A percentile compares a stretch with the other conserved stretches of the same genome.
These are phyloP conservation scores for Cadophora sp. DNA, from an alignment of 2,329 filamentous ascomycete species.

Conservation along the genomic window DNA sequence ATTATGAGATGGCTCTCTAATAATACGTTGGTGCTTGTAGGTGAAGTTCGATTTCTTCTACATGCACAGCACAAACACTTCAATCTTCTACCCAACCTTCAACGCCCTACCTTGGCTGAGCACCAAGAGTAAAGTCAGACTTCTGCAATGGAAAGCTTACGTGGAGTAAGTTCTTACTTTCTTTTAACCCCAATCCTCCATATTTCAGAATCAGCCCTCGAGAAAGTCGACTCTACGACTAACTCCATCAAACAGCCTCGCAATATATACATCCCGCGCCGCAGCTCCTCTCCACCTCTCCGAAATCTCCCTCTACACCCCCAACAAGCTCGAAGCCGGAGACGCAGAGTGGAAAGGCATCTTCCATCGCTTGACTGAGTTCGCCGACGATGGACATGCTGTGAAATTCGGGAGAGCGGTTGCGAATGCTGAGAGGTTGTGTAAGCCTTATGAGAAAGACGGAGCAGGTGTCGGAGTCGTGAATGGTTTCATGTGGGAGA, in stretches of 20 bases:
- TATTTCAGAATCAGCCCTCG: background rate
- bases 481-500: conserved; percentile 64
- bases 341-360: conserved; percentile 48
- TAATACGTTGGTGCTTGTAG: conserved; percentile 2
- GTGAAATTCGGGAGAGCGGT: conserved; percentile 78
- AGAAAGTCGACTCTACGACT: background rate
- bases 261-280: conserved; percentile 74
- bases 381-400: conserved; percentile 81
- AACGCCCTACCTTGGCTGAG: conserved; percentile 67
- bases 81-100: conserved; percentile 77
- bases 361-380: conserved; percentile 53
- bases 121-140: conserved; percentile 64
- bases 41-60: conserved; percentile 84
- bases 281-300: conserved; percentile 65
- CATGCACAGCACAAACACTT: conserved; percentile 77
- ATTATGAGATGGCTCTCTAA: background rate
- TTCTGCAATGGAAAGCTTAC: conserved; percentile 84
- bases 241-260: conserved; percentile 48
- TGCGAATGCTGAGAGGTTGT: conserved; percentile 64
- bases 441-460: conserved; percentile 50
- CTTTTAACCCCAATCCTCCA: background rate
- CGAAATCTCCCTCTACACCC: conserved; percentile 65
- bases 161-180: conserved; percentile 54
- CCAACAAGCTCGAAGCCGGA: conserved; percentile 47
- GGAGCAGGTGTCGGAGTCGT: conserved; percentile 59